These are phyloP conservation scores for Phaffia tasmanica DNA, from an alignment of 768 basidiomycete genomes.

Conservation along the genomic window DNA sequence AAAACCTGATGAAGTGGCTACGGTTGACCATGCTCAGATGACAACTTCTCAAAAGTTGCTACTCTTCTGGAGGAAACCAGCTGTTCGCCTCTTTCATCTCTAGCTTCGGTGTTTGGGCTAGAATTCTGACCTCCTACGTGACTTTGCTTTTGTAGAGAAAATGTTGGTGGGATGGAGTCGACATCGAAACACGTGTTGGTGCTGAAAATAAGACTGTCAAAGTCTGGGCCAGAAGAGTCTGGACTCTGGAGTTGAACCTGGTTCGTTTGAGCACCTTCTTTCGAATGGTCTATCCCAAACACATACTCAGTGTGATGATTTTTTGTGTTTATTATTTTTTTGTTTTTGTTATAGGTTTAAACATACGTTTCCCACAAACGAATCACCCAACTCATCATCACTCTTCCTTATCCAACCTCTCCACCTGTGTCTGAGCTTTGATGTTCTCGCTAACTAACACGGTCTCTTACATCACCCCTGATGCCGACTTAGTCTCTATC, in stretches of 20 bases:
- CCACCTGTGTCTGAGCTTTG: too few species aligned
- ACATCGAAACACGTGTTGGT: constrained; percentile 61
- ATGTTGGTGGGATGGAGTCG: constrained; percentile 99
- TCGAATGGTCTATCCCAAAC: not conserved
- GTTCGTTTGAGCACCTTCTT: constrained; percentile 42
- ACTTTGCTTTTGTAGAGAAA: constrained; percentile 55
- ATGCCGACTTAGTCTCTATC: too few species aligned
- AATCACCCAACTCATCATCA: not conserved
- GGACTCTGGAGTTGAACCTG: constrained; percentile 94
- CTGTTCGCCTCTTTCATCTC: constrained; percentile 51
- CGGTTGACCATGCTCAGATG: constrained; percentile 86
- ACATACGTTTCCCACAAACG: not conserved
- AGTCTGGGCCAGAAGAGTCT: constrained; percentile 92
- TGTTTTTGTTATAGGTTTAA: not conserved
- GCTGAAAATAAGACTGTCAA: constrained; percentile 50
- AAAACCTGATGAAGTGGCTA: constrained; percentile 45
- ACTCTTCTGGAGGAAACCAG: constrained; percentile 97
- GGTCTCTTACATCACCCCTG: too few species aligned
- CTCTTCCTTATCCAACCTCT: not conserved
- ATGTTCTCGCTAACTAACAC: too few species aligned
- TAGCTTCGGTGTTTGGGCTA: not conserved
- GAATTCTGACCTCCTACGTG: not conserved
- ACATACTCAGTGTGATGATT: not conserved
- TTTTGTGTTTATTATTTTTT: too few species aligned
- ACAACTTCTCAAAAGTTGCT: constrained; percentile 92